phyloP scores from a whole-genome alignment of 2,329 filamentous ascomycete species.

The Emergomyces orientalis region DNA sequence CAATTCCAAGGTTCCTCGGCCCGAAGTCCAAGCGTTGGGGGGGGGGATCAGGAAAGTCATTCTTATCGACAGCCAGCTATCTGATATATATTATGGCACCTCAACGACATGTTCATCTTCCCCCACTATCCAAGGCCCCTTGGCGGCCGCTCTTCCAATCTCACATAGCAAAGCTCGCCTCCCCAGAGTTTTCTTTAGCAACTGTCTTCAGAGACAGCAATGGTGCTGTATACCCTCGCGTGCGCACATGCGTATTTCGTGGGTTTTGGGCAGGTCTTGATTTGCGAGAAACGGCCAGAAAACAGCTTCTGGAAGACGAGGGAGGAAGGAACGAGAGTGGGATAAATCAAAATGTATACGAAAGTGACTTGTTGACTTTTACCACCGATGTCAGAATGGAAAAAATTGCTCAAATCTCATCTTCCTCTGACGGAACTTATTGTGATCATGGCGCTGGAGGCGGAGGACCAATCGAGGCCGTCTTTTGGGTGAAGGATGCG shows the following conservation, averaged over 20 bases:
- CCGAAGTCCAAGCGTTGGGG: background rate
- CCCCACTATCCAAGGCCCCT: background rate
- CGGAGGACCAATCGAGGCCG: constrained; percentile 66
- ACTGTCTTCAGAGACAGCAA: constrained; percentile 11
- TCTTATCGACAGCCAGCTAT: background rate
- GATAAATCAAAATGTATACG: constrained; percentile 58
- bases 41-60: no score
- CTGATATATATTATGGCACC: background rate
- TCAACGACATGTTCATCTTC: background rate
- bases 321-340: constrained; percentile 9
- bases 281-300: constrained; percentile 61
- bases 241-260: constrained; percentile 73
- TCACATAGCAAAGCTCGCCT: background rate
- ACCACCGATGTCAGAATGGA: constrained; percentile 85
- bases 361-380: constrained; percentile 69
- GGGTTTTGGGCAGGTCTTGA: constrained; percentile 63
- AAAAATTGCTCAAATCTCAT: constrained; percentile 65
- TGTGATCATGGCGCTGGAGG: constrained; percentile 47
- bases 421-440: constrained; percentile 40
- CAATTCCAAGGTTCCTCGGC: no score
- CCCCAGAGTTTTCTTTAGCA: constrained; percentile 13
- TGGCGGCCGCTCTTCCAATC: constrained; percentile 6
- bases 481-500: constrained; percentile 66
- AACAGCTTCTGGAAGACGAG: constrained; percentile 50
- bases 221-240: constrained; percentile 39